These are phyloP conservation scores for Pleurotus cornucopiae DNA, from an alignment of 768 basidiomycete species.

Conservation along the genomic window DNA sequence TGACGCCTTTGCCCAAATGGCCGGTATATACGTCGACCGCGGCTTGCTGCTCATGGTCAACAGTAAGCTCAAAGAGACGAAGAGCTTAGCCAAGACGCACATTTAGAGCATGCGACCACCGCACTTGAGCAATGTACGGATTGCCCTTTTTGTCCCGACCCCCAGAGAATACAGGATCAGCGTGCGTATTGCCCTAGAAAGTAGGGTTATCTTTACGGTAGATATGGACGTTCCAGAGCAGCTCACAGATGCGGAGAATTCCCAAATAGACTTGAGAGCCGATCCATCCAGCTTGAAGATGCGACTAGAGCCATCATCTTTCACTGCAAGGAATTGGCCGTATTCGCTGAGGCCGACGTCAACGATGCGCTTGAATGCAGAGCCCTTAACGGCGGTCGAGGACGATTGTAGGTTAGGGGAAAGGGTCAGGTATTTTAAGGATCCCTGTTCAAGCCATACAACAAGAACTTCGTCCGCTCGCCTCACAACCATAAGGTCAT, in stretches of 20 bases:
- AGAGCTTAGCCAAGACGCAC: constrained; percentile 34
- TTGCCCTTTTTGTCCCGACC: constrained; percentile 44
- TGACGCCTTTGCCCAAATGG: constrained; percentile 42
- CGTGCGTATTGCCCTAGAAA: constrained; percentile 22
- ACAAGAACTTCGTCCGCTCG: constrained; percentile 17
- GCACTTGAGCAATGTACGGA: constrained; percentile 57
- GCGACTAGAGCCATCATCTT: constrained; percentile 49
- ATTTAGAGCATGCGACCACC: constrained; percentile 55
- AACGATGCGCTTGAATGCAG: constrained; percentile 45
- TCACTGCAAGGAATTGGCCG: constrained; percentile 60
- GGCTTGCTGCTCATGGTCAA: constrained; percentile 37
- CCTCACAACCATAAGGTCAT: constrained; percentile 26
- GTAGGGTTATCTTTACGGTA: too few species aligned
- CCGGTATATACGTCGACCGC: constrained; percentile 50
- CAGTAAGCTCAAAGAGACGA: background rate
- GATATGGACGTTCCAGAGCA: background rate
- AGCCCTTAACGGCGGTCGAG: constrained; percentile 34
- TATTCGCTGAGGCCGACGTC: constrained; percentile 56
- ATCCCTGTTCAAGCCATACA: constrained; percentile 51
- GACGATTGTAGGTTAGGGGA: constrained; percentile 48
- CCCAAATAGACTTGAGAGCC: constrained; percentile 37
- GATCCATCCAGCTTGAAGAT: constrained; percentile 47
- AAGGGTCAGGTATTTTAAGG: constrained; percentile 47
- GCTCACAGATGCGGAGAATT: constrained; percentile 55
- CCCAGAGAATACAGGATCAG: constrained; percentile 56